Conservation (phyloP, 352 stramenopile species). For the Pythium brassicae region DNA sequence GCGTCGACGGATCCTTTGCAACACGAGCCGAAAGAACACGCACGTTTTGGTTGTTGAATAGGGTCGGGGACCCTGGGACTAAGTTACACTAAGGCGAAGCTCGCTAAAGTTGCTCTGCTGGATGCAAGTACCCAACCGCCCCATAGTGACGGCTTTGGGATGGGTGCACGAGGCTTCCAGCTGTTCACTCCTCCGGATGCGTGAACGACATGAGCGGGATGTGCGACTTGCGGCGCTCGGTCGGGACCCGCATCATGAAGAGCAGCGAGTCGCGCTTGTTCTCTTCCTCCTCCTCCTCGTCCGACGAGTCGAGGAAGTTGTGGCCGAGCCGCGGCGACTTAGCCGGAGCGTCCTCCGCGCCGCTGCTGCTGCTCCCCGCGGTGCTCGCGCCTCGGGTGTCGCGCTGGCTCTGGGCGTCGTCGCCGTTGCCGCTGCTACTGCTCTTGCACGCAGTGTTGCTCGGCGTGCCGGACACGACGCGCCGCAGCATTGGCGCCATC, state of each 20-base stretch:
- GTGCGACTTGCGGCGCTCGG: constrained; percentile 40
- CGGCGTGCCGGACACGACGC: constrained; percentile 12
- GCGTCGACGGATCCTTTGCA: too few relatives aligned
- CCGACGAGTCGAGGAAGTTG: constrained; percentile 26
- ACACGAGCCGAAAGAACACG: too few relatives aligned
- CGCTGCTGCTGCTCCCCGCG: neutral
- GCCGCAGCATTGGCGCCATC: constrained; percentile 50
- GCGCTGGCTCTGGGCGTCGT: neutral
- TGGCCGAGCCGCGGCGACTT: constrained; percentile 1
- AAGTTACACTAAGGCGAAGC: too few relatives aligned
- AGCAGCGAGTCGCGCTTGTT: constrained; percentile 58
- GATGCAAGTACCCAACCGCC: too few relatives aligned
- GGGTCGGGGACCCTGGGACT: too few relatives aligned
- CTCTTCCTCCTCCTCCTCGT: constrained; percentile 45
- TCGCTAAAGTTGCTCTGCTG: too few relatives aligned
- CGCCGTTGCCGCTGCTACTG: neutral
- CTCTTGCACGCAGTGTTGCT: too few relatives aligned
- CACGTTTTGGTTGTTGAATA: too few relatives aligned
- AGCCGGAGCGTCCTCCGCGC: neutral
- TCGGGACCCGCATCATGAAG: constrained; percentile 60
- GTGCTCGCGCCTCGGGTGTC: neutral
- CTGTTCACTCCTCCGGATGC: constrained; percentile 28
- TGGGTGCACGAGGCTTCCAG: neutral
- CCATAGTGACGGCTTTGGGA: neutral
- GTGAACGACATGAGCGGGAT: constrained; percentile 47